phyloP scores from a whole-genome alignment of 1,139 yeast species.

The Geotrichum aggregatum region DNA sequence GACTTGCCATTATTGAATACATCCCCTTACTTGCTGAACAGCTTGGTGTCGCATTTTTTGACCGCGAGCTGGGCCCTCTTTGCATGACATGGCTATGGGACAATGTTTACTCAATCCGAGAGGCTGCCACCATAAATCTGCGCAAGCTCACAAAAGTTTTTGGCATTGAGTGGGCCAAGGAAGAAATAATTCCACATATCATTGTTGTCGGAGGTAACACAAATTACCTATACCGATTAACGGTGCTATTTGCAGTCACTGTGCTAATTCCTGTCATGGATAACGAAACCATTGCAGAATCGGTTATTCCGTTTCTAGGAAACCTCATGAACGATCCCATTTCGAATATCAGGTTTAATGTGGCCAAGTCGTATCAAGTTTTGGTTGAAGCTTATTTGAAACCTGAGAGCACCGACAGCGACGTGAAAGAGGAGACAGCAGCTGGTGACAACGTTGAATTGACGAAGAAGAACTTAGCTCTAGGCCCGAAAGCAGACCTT shows the following conservation, averaged over 20 bases:
- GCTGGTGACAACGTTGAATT: neutral
- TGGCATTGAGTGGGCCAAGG: constrained; percentile 91
- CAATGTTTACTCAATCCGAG: constrained; percentile 91
- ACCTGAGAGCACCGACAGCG: constrained; percentile 16
- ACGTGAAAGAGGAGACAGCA: constrained; percentile 23
- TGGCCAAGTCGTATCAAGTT: constrained; percentile 74
- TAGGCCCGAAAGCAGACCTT: constrained; percentile 21
- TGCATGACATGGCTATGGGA: constrained; percentile 98
- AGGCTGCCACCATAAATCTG: constrained; percentile 86
- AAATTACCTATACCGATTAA: constrained; percentile 85
- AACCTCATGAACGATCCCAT: constrained; percentile 73
- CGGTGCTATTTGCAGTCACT: constrained; percentile 83
- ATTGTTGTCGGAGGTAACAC: constrained; percentile 49
- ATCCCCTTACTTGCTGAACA: constrained; percentile 93
- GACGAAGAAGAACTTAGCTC: constrained; percentile 4
- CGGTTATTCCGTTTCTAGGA: constrained; percentile 74
- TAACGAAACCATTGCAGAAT: constrained; percentile 51
- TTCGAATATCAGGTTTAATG: constrained; percentile 92
- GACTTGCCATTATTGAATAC: constrained; percentile 93
- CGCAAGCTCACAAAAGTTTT: constrained; percentile 76
- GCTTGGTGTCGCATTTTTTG: constrained; percentile 87
- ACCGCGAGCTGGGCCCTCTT: constrained; percentile 80
- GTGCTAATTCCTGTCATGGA: constrained; percentile 59
- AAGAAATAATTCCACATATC: constrained; percentile 73
- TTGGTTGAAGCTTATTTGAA: constrained; percentile 51